A percentile compares a stretch with the other conserved stretches of the same genome.
phyloP scores from a whole-genome alignment of 148 eudicot species.

The Heliosperma pusillum region DNA sequence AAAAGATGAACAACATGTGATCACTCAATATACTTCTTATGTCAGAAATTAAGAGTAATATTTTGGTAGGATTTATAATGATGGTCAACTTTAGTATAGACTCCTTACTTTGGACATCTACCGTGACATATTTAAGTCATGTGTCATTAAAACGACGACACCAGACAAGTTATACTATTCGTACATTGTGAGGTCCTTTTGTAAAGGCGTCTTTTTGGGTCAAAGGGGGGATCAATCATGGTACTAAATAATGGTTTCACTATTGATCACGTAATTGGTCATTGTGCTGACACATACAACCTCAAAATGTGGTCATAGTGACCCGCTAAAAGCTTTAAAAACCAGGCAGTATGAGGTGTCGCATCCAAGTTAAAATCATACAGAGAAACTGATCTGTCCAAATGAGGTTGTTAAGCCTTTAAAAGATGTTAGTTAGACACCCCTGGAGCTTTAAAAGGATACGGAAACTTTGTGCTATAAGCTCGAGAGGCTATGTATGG shows the following conservation, averaged over 20 bases:
- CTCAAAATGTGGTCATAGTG: not conserved
- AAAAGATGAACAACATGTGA: constrained; percentile 6
- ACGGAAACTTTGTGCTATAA: not conserved
- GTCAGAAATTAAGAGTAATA: not conserved
- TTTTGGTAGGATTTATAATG: not conserved
- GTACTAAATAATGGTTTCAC: not conserved
- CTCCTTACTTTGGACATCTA: not conserved
- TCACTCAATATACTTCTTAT: not conserved
- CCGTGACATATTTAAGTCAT: not conserved
- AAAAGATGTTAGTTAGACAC: not conserved
- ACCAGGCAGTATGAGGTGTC: not conserved
- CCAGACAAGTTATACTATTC: not conserved
- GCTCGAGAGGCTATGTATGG: not conserved
- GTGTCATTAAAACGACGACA: not conserved
- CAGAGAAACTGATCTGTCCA: not conserved
- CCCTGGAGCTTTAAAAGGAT: not conserved
- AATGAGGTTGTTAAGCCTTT: not conserved
- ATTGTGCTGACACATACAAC: not conserved
- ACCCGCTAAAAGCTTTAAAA: not conserved
- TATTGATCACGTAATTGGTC: not conserved
- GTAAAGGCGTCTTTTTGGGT: not conserved
- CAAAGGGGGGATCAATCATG: not conserved
- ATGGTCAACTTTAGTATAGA: not conserved
- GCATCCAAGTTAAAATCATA: not conserved
- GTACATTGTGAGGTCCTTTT: not conserved